These are phyloP conservation scores for Nitzschia sp. DNA, from an alignment of 108 stramenopile genomes.

Conservation along the genomic window DNA sequence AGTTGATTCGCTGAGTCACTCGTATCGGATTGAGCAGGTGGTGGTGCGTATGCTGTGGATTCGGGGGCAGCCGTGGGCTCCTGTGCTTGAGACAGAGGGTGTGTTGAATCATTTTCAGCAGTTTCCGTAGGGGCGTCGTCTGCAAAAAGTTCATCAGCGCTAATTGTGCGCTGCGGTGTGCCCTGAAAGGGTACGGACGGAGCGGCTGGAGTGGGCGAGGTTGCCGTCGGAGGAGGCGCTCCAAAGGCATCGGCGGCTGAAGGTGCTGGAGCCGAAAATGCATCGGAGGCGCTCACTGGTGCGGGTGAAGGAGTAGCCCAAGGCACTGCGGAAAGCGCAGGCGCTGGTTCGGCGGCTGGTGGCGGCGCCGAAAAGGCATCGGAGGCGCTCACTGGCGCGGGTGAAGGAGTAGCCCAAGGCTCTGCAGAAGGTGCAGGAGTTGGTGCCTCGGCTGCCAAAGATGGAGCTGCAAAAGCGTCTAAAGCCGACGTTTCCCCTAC, in stretches of 20 bases:
- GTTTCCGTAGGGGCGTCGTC: slow-evolving; percentile 11
- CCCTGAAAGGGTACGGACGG: background rate
- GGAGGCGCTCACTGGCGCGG: background rate
- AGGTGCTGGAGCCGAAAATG: background rate
- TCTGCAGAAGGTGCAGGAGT: background rate
- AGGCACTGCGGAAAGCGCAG: background rate
- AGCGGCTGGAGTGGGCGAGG: background rate
- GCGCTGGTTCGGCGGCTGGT: background rate
- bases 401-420: background rate
- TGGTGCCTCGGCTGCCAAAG: background rate
- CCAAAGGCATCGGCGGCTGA: slow-evolving; percentile 1
- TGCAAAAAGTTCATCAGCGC: slow-evolving; percentile 43
- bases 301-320: background rate
- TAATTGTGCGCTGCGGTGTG: slow-evolving; percentile 1
- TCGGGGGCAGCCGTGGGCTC: too few species aligned
- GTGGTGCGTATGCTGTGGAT: background rate
- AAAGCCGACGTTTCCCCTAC: background rate
- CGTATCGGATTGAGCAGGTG: too few species aligned
- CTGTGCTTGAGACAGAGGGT: too few species aligned
- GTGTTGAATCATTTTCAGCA: background rate
- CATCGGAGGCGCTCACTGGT: background rate
- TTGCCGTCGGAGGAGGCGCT: background rate
- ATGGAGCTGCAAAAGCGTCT: background rate
- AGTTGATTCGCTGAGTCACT: background rate
- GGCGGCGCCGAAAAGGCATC: slow-evolving; percentile 1